Evolutionary conservation across 495 filamentous ascomycete species (phyloP), one percentile per base, ranked within the genome.

Genomic region (Penicillium cosmopolitanum): DNA sequence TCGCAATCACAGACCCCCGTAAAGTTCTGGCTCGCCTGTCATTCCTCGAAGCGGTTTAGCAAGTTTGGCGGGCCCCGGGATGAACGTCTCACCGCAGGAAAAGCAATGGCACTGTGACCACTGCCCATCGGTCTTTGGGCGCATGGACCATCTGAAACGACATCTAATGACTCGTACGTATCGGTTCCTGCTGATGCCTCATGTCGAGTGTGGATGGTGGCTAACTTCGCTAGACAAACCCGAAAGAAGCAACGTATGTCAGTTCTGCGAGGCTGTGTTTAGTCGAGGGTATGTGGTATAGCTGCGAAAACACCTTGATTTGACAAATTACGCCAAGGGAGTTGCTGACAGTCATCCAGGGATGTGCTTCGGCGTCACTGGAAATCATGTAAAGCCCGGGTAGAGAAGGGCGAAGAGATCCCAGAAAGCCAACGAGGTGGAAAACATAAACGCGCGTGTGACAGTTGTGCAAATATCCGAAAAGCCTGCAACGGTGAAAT

Each of bases 371-470:
- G 74, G 5, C 60, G 72, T 19, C 74, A 75, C 36, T 75, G 72
- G 72, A 74, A 71, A 62, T 67, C 72, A 33, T 74, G 71, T 65
- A 64, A 65, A 48, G 35, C 47, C 21, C 73, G 73, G 2, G 51
- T 65, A 51, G 51, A 64, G 23, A 51, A 50, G 18, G 65, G 65
- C 8, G 50, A 68, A 10, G 62, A 58, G 13, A 71, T 74, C 8
- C 74, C 71, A 16, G 57, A 70, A 18, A 60, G 64, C 23, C 60
- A 62, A 21, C 60, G 59, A 47, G 70, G 68, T 4, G 71, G 71
- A 2, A 75, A 75, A 46, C 65, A 71, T 34, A 71, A 70, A 36
- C 66, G 70, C 38, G 74, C 73, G 15, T 77, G 73, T 59, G 74
- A 75, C 55, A 69, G 64, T 34, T 77, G 73, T 55, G 74, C 71